A percentile compares a stretch with the other conserved stretches of the same genome.
phyloP scores from a whole-genome alignment of 257 asterid genomes.

The Oldenlandia corymbosa region DNA sequence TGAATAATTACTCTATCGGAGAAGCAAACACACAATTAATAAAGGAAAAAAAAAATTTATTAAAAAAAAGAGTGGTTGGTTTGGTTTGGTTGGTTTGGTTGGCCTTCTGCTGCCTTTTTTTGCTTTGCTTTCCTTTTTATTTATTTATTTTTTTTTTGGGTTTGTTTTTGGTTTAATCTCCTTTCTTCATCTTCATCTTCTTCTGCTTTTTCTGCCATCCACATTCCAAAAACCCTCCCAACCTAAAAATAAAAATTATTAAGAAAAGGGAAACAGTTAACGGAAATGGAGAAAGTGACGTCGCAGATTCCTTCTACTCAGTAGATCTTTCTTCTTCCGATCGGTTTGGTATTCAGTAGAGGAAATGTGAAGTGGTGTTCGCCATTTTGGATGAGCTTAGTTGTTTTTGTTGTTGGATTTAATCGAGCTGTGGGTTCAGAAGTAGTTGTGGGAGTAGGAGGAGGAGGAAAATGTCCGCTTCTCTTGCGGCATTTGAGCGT shows the following conservation, averaged over 20 bases:
- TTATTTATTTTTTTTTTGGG: no score
- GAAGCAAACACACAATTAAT: not conserved
- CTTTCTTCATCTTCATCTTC: no score
- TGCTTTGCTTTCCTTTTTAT: no score
- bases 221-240: not conserved
- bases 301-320: not conserved
- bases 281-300: no score
- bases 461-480: conserved; percentile 58
- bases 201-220: conserved; percentile 1
- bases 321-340: conserved; percentile 15
- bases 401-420: conserved; percentile 3
- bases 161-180: not conserved
- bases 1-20: no score
- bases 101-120: not conserved
- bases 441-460: not conserved
- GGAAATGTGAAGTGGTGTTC: conserved; percentile 6
- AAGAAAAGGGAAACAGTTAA: not conserved
- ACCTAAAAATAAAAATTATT: no score
- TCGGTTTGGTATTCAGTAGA: not conserved
- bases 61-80: not conserved
- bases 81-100: conserved; percentile 7
- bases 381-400: not conserved
- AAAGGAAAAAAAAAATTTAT: not conserved
- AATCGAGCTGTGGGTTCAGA: not conserved
- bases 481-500: conserved; percentile 77